Evolutionary conservation across 306 rosid genomes (phyloP), one percentile per base, ranked within the genome.

Genomic region (Senna tora): DNA sequence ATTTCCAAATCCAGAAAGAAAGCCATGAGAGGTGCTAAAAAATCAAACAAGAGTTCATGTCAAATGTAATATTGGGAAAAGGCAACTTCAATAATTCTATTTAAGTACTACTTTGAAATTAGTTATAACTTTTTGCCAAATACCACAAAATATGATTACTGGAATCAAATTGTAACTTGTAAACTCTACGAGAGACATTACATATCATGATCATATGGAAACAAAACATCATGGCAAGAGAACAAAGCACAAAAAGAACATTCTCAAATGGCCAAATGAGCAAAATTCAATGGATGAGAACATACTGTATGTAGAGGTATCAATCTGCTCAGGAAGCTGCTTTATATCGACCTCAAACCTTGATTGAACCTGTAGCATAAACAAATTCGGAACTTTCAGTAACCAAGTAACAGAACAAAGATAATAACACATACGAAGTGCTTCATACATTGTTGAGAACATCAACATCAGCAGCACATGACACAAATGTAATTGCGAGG

Each of bases 301-400:
- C 98, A 34, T 89, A 94, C 98, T 94, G 77, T 94, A 94, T 38
- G 98, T 91, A 52, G 96, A 85, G 12, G 98, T 94, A 77, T 94
- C 98, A 51, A 94, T 94, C 86, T 94, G 96, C 87, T 94, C 98
- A 28, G 98, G 98, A 50, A 94, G 94, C 87, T 89, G 97, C 81
- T 94, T 89, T 71, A 94, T 94, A 79, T 94, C 98, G 64, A 91
- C 97, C 83, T 94, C 98, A 79, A 94, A 94, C 94, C 98, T 94
- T 71, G 92, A 89, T 25, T 94, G 98, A 60, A 94, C 98, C 98
- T 94, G 92, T 25, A 77, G 65, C 67, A 47, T 52, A 59, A 8
- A 64, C 62, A 54, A 50, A 17, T 56, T 71, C 41, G 67, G 42
- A 67, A 74, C 54, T 32, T n/a, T 13, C 30, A 62, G 56, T 11